These are phyloP conservation scores for Coccomyxa sp. DNA, from an alignment of 139 green algal species.

Conservation along the genomic window DNA sequence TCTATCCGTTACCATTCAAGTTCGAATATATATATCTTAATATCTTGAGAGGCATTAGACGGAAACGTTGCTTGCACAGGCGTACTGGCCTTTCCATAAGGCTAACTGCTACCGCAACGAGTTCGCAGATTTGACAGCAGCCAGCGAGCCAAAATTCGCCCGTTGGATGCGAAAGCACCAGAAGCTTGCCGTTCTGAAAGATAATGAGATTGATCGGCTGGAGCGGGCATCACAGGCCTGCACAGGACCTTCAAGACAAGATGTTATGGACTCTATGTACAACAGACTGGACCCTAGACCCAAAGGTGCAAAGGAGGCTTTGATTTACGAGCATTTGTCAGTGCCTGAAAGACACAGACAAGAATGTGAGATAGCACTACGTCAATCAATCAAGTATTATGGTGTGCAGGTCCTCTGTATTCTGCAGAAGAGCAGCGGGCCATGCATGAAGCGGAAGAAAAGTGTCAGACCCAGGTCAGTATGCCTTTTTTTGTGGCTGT, in stretches of 20 bases:
- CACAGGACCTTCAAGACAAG: slow-evolving; percentile 37
- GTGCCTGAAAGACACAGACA: neutral
- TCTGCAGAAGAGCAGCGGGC: slow-evolving; percentile 38
- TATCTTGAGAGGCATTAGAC: neutral
- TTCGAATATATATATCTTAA: no score
- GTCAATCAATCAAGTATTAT: neutral
- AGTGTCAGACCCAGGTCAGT: slow-evolving; percentile 10
- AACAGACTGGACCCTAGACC: slow-evolving; percentile 74
- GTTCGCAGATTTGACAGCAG: slow-evolving; percentile 81
- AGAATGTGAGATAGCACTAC: no score
- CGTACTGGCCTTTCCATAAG: slow-evolving; percentile 90
- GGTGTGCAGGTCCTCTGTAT: slow-evolving; percentile 31
- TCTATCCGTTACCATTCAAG: no score
- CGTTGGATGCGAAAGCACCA: slow-evolving; percentile 78
- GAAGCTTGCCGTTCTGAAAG: slow-evolving; percentile 67
- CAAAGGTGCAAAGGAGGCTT: slow-evolving; percentile 5
- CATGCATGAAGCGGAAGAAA: slow-evolving; percentile 28
- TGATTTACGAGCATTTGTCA: neutral
- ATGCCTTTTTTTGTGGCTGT: neutral
- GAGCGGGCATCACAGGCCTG: slow-evolving; percentile 61
- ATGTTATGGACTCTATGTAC: slow-evolving; percentile 89
- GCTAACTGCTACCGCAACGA: slow-evolving; percentile 75
- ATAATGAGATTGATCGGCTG: slow-evolving; percentile 82
- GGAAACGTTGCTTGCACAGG: slow-evolving; percentile 21
- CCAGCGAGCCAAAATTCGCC: slow-evolving; percentile 80